Conservation (phyloP, 2,329 filamentous ascomycete species). For the Pseudogymnoascus sp. region DNA sequence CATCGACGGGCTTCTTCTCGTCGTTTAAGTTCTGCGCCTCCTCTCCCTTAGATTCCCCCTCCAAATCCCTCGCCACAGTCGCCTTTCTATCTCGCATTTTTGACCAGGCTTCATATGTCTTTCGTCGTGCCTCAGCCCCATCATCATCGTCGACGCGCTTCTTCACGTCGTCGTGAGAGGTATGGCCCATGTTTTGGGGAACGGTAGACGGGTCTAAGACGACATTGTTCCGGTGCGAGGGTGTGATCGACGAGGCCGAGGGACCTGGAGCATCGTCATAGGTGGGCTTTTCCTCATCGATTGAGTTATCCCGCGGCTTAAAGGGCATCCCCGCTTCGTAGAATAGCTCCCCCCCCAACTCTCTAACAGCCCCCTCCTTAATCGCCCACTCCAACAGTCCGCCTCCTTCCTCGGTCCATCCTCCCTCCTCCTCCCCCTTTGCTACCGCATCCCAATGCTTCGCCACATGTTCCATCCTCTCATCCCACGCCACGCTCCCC, state of each 20-base stretch:
- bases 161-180: neutral
- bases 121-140: slow-evolving; percentile 26
- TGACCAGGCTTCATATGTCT: slow-evolving; percentile 31
- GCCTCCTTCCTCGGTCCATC: neutral
- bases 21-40: no score
- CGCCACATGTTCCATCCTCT: slow-evolving; percentile 81
- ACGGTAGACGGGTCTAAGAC: neutral
- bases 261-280: neutral
- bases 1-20: neutral
- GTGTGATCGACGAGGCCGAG: neutral
- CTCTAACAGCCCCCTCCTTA: neutral
- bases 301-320: neutral
- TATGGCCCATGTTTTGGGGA: neutral
- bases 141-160: slow-evolving; percentile 4
- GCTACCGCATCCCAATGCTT: slow-evolving; percentile 61
- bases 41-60: no score
- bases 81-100: slow-evolving; percentile 22
- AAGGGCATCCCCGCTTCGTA: neutral
- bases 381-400: neutral
- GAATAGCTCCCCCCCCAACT: neutral
- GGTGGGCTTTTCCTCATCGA: neutral
- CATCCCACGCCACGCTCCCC: slow-evolving; percentile 53
- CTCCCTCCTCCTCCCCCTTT: neutral
- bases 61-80: neutral
- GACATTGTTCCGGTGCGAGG: neutral